Conservation (phyloP, 495 filamentous ascomycete genomes). For the Penicillium egyptiacum region DNA sequence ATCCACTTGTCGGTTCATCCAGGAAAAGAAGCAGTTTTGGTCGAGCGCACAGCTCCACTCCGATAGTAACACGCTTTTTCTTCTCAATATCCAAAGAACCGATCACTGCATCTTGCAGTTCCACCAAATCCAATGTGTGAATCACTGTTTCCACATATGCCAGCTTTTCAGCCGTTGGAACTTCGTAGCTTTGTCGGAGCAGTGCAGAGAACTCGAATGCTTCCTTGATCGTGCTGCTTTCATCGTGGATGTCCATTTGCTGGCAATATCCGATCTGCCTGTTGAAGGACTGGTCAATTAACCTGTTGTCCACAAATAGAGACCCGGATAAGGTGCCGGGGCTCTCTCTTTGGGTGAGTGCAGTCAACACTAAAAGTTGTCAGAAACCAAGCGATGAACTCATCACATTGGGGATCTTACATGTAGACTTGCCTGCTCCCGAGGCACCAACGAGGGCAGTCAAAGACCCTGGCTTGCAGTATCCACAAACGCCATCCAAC, state of each 20-base stretch:
- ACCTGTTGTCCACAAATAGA: conserved; percentile 67
- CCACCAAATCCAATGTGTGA: conserved; percentile 73
- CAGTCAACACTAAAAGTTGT: conserved; percentile 58
- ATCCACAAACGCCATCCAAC: conserved; percentile 69
- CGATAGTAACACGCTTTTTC: conserved; percentile 71
- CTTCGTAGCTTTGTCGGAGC: conserved; percentile 70
- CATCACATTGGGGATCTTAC: conserved; percentile 34
- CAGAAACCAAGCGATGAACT: not conserved
- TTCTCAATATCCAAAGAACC: conserved; percentile 67
- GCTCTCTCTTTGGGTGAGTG: conserved; percentile 71
- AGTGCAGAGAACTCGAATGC: conserved; percentile 84
- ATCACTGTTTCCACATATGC: conserved; percentile 82
- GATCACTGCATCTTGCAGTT: conserved; percentile 81
- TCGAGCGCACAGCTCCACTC: conserved; percentile 76
- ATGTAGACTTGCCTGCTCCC: conserved; percentile 84
- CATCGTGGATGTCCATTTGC: conserved; percentile 86
- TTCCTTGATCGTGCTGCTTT: conserved; percentile 77
- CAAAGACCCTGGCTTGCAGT: conserved; percentile 72
- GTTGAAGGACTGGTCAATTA: conserved; percentile 71
- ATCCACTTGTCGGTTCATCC: conserved; percentile 70
- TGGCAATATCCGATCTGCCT: conserved; percentile 80
- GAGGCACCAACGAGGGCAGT: conserved; percentile 85
- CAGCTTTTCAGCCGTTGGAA: conserved; percentile 69
- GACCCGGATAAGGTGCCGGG: conserved; percentile 74
- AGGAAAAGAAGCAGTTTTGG: conserved; percentile 70